Percentiles rank a stretch among this genome's conserved stretches.
Conservation (phyloP, 495 filamentous ascomycete species). For the Aspergillus indologenus region DNA sequence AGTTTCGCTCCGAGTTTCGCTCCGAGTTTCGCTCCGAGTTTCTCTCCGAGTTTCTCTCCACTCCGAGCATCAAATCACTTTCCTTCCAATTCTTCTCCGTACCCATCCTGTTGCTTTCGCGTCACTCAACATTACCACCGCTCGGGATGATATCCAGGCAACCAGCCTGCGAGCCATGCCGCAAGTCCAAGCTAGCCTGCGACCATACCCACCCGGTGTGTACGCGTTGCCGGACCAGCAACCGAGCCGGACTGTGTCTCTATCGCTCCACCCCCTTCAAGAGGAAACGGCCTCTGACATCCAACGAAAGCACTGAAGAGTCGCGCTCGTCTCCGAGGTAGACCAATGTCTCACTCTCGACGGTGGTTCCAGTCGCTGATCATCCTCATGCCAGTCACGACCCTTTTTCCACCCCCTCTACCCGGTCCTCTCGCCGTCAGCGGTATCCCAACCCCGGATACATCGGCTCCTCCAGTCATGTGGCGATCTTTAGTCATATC, state of each 20-base stretch:
- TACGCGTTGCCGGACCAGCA: constrained; percentile 31
- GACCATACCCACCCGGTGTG: constrained; percentile 41
- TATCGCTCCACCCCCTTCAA: constrained; percentile 43
- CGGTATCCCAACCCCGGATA: constrained; percentile 45
- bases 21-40: too few species aligned
- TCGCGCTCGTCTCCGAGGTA: too few species aligned
- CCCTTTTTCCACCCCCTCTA: constrained; percentile 20
- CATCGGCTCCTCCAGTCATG: constrained; percentile 43
- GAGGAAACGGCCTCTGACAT: constrained; percentile 22
- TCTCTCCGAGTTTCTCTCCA: too few species aligned
- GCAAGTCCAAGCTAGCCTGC: constrained; percentile 42
- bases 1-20: too few species aligned
- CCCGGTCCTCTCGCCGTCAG: constrained; percentile 24
- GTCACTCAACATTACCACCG: too few species aligned
- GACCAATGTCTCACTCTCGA: too few species aligned
- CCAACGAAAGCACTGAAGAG: too few species aligned
- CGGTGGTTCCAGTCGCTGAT: too few species aligned
- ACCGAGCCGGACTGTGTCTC: constrained; percentile 29
- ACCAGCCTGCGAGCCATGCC: constrained; percentile 40
- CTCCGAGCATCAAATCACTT: too few species aligned
- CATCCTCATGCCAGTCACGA: constrained; percentile 4
- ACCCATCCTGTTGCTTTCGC: too few species aligned
- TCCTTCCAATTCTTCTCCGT: too few species aligned
- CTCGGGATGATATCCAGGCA: constrained; percentile 28
- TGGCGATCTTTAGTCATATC: constrained; percentile 42